These are phyloP conservation scores for Sophora flavescens DNA, from an alignment of 306 rosid genomes.

Conservation along the genomic window DNA sequence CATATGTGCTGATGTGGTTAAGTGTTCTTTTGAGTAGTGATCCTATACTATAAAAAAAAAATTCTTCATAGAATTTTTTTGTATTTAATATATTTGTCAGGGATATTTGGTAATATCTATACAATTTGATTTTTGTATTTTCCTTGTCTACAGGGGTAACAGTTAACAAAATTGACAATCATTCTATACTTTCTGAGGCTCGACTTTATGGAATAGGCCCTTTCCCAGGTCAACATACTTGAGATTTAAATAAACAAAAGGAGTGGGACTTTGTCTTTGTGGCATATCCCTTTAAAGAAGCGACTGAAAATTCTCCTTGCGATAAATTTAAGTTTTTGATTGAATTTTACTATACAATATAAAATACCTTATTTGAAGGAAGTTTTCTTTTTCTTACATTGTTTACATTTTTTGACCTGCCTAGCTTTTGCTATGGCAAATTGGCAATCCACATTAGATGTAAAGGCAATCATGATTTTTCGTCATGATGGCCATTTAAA, in stretches of 20 bases:
- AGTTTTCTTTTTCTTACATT: background rate
- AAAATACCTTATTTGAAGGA: background rate
- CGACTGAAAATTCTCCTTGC: background rate
- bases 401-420: background rate
- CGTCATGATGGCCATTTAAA: no score
- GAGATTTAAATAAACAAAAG: background rate
- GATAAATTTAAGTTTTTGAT: background rate
- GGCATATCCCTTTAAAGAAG: background rate
- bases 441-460: no score
- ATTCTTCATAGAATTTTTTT: background rate
- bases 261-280: background rate
- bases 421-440: no score
- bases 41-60: background rate
- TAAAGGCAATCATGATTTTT: no score
- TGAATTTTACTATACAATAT: background rate
- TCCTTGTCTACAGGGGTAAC: constrained; percentile 36
- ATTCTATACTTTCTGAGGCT: background rate
- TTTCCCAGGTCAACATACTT: constrained; percentile 23
- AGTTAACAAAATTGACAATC: background rate
- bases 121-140: constrained; percentile 10
- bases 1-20: background rate
- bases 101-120: background rate
- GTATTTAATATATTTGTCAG: background rate
- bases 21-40: background rate
- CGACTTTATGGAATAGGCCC: background rate